Evolutionary conservation across 192 early-diverging fungal species (phyloP), one percentile per base, ranked within the genome.

Genomic region (Jimgerdemannia lactiflua): DNA sequence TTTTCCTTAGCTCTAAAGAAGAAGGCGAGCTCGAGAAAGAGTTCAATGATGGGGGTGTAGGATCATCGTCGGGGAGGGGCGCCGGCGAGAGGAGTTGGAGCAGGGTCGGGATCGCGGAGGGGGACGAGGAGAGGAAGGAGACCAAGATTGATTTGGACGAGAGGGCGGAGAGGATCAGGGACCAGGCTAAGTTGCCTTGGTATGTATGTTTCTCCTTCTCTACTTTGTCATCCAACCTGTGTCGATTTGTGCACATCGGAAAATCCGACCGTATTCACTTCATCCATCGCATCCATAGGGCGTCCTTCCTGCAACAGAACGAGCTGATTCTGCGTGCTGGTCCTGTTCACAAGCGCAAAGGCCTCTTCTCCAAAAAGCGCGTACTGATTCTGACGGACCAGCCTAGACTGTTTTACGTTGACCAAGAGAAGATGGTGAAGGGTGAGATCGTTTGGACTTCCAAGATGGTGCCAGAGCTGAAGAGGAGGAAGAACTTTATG

Each of bases 371-470:
- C 10, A 92, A 88, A 66, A 89, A 87, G 54, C 67, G 88, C 17
- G 84, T 88, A 43, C 67, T 94, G 43, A 82, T 93, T n/a, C 77
- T 94, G 69, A 93, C 92, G 2, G 90, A 93, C 72, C 77, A 81
- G 43, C 92, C 92, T 42, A 85, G 93, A 4, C 78, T 94, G 65
- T 71, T 88, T 3, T 91, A 92, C 70, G 86, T 89, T 70, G 92
- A 93, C 64, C 83, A 89, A 73, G 85, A 84, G 19, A 85, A 89
- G 73, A 82, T 82, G 63, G 70, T 75, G 59, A 66, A 83, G 39
- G 86, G 84, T 3, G 90, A 92, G 74, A 92, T 94, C 69, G 71
- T 83, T 68, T 91, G 88, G 87, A 86, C 83, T 4, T 79, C 86
- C 2, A 77, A 82, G n/a, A 72, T 88, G 54, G 80, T 86, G 1